Base-by-base conservation (phyloP, 2,329 filamentous ascomycete species). In the Calonectria pseudoreteaudii region DNA sequence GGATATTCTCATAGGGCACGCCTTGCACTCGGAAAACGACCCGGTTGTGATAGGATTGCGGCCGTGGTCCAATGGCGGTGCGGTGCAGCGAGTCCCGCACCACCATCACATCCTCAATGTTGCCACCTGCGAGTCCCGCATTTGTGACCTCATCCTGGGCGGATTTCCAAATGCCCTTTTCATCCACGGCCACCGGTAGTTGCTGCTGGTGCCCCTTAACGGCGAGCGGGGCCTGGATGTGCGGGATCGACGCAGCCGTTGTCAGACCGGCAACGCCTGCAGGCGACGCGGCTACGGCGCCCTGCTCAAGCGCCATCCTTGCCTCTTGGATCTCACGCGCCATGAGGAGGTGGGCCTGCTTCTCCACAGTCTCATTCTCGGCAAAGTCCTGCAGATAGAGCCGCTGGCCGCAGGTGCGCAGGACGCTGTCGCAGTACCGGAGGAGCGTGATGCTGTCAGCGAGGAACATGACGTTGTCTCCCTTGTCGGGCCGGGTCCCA, bases 401-500 rank as follows among this genome's bases (percentile, higher is more conserved):
- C 0, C 79, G 79, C 23, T 77, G 80, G 0, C 82, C 82, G 4
- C 76, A 80, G 0, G 44, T 38, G 4, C 80, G 76, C 3, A 81
- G 65, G 1, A 84, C 80, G 10, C 72, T 69, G 47, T 85, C 84
- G 50, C 84, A 86, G 50, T 84, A 86, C 20, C 84, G 83, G 1
- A 86, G 76, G 5, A 86, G 74, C 4, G 81, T 82, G 71, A 86
- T 85, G 74, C 84, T 86, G 69, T 86, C 84, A 0, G 83, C 81
- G 5, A 84, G 76, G 36, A 80, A 77, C 31, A 78, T 72, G 30
- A 85, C 66, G 16, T 71, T 79, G 5, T 84, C 81, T 1, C 76
- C 76, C 4, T 73, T 60, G 0, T 68, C 60, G 0, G 83, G 84
- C 4, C 76, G 76, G 11, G 75, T 71, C 0, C 83, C 84, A 4